Evolutionary conservation across 192 early-diverging fungal species (phyloP).

Genomic region (Piromyces sp.): DNA sequence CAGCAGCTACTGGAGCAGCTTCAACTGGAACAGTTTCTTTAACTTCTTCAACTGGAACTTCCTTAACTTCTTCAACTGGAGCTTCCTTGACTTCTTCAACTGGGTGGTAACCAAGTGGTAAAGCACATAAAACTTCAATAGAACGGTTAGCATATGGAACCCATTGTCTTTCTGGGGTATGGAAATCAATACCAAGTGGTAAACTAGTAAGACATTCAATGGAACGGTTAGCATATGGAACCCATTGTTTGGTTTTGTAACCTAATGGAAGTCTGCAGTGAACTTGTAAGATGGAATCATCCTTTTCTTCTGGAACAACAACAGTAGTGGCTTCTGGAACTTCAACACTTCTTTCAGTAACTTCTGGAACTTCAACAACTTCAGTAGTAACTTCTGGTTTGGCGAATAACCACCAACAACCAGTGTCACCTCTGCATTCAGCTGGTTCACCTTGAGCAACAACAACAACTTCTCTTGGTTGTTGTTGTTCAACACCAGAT

Average conservation of each 20-base stretch:
- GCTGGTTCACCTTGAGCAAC: neutral
- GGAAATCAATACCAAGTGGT: neutral
- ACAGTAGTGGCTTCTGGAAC: neutral
- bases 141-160: neutral
- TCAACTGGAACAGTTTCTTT: too few species aligned
- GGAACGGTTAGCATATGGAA: neutral
- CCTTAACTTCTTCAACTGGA: too few species aligned
- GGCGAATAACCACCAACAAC: neutral
- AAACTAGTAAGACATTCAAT: neutral
- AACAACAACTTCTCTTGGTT: neutral
- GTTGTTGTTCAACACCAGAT: neutral
- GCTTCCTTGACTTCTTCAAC: too few species aligned
- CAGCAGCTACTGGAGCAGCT: neutral
- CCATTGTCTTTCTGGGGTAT: neutral
- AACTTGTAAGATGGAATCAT: neutral
- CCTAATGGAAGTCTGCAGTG: neutral
- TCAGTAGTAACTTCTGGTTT: neutral
- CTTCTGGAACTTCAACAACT: neutral
- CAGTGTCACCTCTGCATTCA: neutral
- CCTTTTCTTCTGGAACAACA: too few species aligned
- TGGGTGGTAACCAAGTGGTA: neutral
- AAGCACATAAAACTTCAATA: neutral
- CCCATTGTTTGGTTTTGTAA: neutral
- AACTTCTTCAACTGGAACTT: too few species aligned
- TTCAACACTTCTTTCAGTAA: neutral